Evolutionary conservation across 805 yeast genomes (phyloP).

Genomic region (Yarrowia sp.): DNA sequence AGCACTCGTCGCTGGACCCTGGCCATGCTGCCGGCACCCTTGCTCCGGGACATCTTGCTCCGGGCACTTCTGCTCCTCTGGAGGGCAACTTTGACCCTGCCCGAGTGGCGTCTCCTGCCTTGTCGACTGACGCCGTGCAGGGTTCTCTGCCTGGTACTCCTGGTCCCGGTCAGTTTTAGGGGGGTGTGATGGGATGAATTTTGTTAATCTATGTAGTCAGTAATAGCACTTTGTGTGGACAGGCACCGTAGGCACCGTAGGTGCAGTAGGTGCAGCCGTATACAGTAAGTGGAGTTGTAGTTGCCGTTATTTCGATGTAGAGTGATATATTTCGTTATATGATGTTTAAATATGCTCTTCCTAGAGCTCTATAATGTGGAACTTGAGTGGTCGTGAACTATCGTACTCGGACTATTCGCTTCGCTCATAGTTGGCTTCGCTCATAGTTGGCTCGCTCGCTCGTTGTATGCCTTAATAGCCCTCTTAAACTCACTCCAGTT

Average conservation of each 20-base stretch:
- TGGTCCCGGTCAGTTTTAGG: constrained; percentile 1
- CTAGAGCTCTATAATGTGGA: too few species aligned
- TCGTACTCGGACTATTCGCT: background rate
- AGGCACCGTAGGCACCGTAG: too few species aligned
- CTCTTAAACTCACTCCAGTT: constrained; percentile 52
- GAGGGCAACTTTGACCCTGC: background rate
- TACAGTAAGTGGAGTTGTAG: background rate
- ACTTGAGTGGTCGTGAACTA: too few species aligned
- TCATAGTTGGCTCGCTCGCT: background rate
- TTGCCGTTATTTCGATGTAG: too few species aligned
- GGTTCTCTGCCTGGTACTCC: constrained; percentile 10
- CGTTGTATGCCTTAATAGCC: constrained; percentile 35
- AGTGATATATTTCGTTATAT: too few species aligned
- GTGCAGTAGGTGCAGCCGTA: background rate
- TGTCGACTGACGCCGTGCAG: constrained; percentile 6
- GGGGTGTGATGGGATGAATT: background rate
- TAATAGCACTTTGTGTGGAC: background rate
- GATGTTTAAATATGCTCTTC: too few species aligned
- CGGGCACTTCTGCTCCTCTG: background rate
- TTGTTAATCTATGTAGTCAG: constrained; percentile 7
- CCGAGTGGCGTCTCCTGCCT: constrained; percentile 1
- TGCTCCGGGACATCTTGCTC: background rate
- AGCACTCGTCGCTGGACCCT: background rate
- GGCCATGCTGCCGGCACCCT: background rate
- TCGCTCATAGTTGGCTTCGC: background rate